These are phyloP conservation scores for Monosporozyma aerobia DNA, from an alignment of 805 yeast genomes.

Conservation along the genomic window DNA sequence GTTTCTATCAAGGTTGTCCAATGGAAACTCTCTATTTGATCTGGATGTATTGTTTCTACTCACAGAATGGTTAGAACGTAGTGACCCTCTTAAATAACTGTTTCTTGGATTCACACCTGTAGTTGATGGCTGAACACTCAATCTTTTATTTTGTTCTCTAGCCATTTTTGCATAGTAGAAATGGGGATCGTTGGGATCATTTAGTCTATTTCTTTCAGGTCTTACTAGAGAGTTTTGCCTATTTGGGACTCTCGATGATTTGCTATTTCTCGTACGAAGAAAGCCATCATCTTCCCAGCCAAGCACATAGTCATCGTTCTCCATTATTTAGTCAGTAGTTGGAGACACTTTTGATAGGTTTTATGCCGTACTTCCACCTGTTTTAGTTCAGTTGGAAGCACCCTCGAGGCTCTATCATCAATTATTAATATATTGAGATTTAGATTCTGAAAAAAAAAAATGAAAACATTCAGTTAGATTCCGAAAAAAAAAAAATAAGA, in stretches of 20 bases:
- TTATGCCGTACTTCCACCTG: neutral
- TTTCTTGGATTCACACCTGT: conserved; percentile 59
- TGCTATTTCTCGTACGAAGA: conserved; percentile 18
- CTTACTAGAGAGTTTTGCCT: conserved; percentile 57
- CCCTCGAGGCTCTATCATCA: neutral
- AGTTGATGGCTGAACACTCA: conserved; percentile 57
- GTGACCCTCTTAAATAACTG: conserved; percentile 1
- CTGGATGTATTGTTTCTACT: neutral
- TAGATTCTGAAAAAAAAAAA: neutral
- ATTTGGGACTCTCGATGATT: conserved; percentile 14
- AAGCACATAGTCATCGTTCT: conserved; percentile 9
- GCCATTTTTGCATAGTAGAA: conserved; percentile 71
- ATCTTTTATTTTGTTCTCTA: conserved; percentile 51
- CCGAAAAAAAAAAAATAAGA: neutral
- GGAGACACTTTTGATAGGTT: neutral
- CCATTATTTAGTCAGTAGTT: neutral
- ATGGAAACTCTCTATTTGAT: conserved; percentile 2
- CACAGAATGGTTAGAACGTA: conserved; percentile 4
- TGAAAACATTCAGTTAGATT: neutral
- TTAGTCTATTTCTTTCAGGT: conserved; percentile 68
- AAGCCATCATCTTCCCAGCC: conserved; percentile 27
- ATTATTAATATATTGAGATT: neutral
- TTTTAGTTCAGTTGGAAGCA: neutral
- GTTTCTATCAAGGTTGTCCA: neutral
- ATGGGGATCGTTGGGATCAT: conserved; percentile 61